These are phyloP conservation scores for Elaeagnus macrophylla DNA, from an alignment of 306 rosid genomes.

Conservation along the genomic window DNA sequence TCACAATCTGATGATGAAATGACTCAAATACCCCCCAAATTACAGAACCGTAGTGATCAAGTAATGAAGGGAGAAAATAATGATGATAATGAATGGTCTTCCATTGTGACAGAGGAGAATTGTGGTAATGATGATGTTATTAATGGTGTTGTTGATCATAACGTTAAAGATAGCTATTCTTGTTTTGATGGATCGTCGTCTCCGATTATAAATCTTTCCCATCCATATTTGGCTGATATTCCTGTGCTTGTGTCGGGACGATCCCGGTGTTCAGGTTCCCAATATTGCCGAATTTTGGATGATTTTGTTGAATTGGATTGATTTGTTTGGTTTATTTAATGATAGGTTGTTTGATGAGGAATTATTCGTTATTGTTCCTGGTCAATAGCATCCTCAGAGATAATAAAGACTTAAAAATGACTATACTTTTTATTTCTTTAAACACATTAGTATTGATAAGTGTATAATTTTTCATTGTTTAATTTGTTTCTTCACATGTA, in stretches of 20 bases:
- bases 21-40: neutral
- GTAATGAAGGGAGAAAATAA: too few species aligned
- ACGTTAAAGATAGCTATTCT: neutral
- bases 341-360: too few species aligned
- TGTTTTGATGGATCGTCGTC: neutral
- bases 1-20: conserved; percentile 11
- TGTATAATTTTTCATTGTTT: too few species aligned
- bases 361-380: too few species aligned
- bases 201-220: neutral
- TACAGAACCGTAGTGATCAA: neutral
- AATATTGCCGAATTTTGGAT: conserved; percentile 34
- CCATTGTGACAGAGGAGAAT: conserved; percentile 25
- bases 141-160: neutral
- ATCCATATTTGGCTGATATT: conserved; percentile 28
- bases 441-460: too few species aligned
- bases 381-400: too few species aligned
- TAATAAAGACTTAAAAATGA: too few species aligned
- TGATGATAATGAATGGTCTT: conserved; percentile 21
- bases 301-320: too few species aligned
- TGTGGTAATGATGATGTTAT: too few species aligned
- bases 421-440: too few species aligned
- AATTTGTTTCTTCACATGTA: too few species aligned
- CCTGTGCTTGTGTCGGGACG: conserved; percentile 67
- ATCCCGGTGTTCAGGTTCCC: conserved; percentile 25
- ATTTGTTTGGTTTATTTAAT: too few species aligned